Percentiles rank a stretch among this genome's conserved stretches.
Conservation (phyloP, 1,284 basidiomycete species). For the Sporisorium graminicola region DNA sequence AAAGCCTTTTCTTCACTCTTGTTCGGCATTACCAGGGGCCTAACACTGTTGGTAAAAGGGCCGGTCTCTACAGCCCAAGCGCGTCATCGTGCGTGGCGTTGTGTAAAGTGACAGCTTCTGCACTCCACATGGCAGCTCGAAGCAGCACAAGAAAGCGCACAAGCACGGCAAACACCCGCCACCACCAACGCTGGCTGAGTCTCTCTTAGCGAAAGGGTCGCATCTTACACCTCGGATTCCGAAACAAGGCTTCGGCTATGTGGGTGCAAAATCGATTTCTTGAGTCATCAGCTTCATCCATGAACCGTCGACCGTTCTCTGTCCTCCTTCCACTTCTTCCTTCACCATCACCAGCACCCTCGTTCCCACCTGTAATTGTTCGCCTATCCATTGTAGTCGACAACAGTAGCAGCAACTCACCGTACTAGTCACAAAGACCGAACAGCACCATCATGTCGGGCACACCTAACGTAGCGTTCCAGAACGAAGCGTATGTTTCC, state of each 20-base stretch:
- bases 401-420: not conserved
- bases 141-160: not conserved
- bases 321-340: not conserved
- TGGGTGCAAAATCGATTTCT: not conserved
- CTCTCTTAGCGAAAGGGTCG: not conserved
- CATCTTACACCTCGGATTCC: too few species aligned
- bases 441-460: conserved; percentile 12
- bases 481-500: conserved; percentile 48
- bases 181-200: too few species aligned
- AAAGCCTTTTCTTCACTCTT: not conserved
- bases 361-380: too few species aligned
- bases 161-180: not conserved
- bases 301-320: not conserved
- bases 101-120: not conserved
- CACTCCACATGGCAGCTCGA: not conserved
- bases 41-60: not conserved
- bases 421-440: not conserved
- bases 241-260: too few species aligned
- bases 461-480: conserved; percentile 51
- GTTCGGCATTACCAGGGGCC: not conserved
- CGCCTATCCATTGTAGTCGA: not conserved
- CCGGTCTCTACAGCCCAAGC: not conserved
- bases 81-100: conserved; percentile 32
- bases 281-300: not conserved
- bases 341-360: not conserved